phyloP scores from a whole-genome alignment of 2,329 filamentous ascomycete genomes.

The Cladosporium sp. region DNA sequence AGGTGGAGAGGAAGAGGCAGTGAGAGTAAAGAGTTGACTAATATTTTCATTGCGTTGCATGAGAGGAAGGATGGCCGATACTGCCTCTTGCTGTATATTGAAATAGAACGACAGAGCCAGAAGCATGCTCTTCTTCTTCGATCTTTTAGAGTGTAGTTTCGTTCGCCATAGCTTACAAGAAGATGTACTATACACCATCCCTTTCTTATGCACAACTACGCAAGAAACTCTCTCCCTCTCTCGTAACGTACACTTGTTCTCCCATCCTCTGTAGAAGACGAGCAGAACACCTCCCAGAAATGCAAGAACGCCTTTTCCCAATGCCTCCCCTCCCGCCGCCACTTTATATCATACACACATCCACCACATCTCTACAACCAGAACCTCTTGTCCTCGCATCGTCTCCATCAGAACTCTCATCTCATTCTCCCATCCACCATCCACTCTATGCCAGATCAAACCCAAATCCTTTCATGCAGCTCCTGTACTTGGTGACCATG shows the following conservation, averaged over 20 bases:
- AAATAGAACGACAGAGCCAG: too few relatives aligned
- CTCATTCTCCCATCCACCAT: neutral
- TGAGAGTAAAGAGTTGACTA: conserved; percentile 19
- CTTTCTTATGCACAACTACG: neutral
- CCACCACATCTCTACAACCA: too few relatives aligned
- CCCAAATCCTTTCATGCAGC: conserved; percentile 89
- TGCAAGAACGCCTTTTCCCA: neutral
- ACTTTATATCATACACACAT: neutral
- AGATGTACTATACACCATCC: conserved; percentile 2
- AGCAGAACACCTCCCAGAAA: too few relatives aligned
- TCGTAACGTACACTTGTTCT: neutral
- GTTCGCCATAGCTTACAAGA: neutral
- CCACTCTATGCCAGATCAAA: conserved; percentile 56
- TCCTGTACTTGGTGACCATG: conserved; percentile 79
- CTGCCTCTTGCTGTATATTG: too few relatives aligned
- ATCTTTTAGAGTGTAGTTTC: neutral
- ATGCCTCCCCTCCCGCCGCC: too few relatives aligned
- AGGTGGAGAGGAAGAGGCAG: conserved; percentile 37
- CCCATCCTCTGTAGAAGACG: too few relatives aligned
- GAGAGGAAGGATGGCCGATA: too few relatives aligned
- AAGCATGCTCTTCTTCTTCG: too few relatives aligned
- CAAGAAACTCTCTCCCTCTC: neutral
- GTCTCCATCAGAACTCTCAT: too few relatives aligned
- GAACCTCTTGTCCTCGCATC: too few relatives aligned
- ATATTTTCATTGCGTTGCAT: too few relatives aligned